Base-by-base conservation (phyloP, 352 stramenopile species). In the Phytophthora aleatoria region DNA sequence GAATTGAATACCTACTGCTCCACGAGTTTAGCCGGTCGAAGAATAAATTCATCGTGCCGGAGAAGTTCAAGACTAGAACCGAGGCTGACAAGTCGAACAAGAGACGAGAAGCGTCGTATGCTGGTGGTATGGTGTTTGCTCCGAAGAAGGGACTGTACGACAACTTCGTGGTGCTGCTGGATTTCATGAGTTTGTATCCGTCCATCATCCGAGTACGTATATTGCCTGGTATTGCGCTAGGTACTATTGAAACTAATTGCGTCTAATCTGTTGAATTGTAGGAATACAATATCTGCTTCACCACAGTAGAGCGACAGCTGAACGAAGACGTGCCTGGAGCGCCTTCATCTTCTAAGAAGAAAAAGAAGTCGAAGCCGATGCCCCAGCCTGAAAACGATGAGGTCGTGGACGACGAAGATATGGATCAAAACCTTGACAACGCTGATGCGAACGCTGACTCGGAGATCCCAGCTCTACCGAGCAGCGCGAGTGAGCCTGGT, bases 271-370 rank as follows among this genome's bases (percentile, higher is more conserved):
- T 54, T 30, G 16, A 48, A 59, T 20, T 71, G 9, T 94, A 99
- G 85, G 98, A 99, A 85, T 99, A 99, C 83, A 99, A 99, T 77
- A 94, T 99, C 58, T 99, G 98, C 72, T 99, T 99, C 67, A 99
- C 98, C 8, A 99, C 98, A 0, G 94, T 99, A 39, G 87, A 99
- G 73, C 79, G 85, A 6, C 82, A 88, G 57, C 73, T 95, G 7
- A 77, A 83, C 57, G 79, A 90, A 20, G 79, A 87, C 38, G 72
- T 62, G 9, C 54, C 70, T 31, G 66, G 73, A 48, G 69, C 43
- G 15, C 54, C 64, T 15, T 36, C 61, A 1, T 62, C 71, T n/a
- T 59, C 57, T 7, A 90, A 87, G 50, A 83, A 85, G 60, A 81
- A 81, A 57, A 81, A 81, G 50, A 87, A 87, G 43, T 57, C 67